A percentile compares a stretch with the other conserved stretches of the same genome.
Conservation (phyloP, 306 rosid genomes). For the Citrullus colocynthis region DNA sequence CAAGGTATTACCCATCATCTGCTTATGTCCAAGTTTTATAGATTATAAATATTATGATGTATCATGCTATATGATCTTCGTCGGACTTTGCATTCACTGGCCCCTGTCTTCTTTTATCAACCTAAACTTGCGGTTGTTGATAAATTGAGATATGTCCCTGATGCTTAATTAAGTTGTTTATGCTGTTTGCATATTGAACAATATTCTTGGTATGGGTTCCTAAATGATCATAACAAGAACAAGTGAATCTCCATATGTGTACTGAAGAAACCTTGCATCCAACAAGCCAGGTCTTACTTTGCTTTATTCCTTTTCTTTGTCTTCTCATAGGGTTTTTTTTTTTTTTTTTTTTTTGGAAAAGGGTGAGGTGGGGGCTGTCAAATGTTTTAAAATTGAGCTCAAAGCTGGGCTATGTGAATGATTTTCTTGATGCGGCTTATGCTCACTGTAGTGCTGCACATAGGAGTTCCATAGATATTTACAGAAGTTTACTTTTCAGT, state of each 20-base stretch:
- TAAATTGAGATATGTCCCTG: background rate
- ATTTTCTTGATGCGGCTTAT: background rate
- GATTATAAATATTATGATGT: background rate
- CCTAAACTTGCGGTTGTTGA: background rate
- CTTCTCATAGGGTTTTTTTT: background rate
- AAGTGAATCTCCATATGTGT: background rate
- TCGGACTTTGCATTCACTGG: background rate
- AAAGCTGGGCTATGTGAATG: background rate
- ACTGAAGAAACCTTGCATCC: background rate
- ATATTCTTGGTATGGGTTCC: background rate
- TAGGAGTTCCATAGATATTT: background rate
- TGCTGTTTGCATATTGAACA: background rate
- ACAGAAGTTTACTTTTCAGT: constrained; percentile 17
- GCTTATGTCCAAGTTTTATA: background rate
- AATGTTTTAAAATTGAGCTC: background rate
- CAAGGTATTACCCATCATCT: constrained; percentile 36
- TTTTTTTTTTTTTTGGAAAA: background rate
- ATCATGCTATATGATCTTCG: background rate
- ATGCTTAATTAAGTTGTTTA: background rate
- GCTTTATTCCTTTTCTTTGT: background rate
- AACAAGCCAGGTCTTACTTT: background rate
- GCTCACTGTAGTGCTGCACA: background rate
- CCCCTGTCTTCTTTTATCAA: background rate
- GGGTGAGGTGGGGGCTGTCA: background rate
- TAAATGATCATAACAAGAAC: background rate